Evolutionary conservation across 2,329 filamentous ascomycete species (phyloP).

Genomic region (Ophiostoma ips): DNA sequence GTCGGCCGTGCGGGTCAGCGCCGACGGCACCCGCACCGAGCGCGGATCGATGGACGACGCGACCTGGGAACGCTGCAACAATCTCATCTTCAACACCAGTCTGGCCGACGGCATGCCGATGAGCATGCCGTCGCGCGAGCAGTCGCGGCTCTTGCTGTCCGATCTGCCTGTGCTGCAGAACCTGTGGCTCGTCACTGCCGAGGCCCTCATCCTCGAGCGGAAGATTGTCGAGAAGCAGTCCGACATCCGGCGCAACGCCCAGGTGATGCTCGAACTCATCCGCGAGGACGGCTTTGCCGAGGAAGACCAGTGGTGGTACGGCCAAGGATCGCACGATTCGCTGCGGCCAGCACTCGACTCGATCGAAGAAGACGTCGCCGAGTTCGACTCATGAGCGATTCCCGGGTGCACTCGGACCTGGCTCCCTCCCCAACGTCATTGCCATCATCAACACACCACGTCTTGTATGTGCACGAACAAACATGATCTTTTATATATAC

Average conservation of each 20-base stretch:
- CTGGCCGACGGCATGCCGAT: slow-evolving; percentile 49
- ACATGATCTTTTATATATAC: neutral
- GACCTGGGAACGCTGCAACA: slow-evolving; percentile 18
- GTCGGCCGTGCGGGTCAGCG: neutral
- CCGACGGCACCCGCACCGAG: neutral
- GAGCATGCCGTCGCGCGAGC: slow-evolving; percentile 36
- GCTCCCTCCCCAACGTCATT: too few species aligned
- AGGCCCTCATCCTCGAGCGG: slow-evolving; percentile 45
- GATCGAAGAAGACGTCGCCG: slow-evolving; percentile 37
- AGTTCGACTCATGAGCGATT: slow-evolving; percentile 12
- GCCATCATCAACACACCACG: neutral
- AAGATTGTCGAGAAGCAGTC: slow-evolving; percentile 42
- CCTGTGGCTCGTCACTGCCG: slow-evolving; percentile 49
- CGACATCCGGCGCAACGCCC: slow-evolving; percentile 49
- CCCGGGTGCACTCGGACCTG: too few species aligned
- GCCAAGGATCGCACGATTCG: slow-evolving; percentile 38
- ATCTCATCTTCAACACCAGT: slow-evolving; percentile 43
- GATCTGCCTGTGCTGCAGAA: slow-evolving; percentile 45
- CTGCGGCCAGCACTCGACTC: slow-evolving; percentile 36
- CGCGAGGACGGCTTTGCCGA: slow-evolving; percentile 44
- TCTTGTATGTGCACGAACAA: too few species aligned
- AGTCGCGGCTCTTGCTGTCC: slow-evolving; percentile 34
- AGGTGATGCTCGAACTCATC: slow-evolving; percentile 51
- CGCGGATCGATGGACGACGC: slow-evolving; percentile 14
- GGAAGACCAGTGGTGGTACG: slow-evolving; percentile 51